Evolutionary conservation across 1,284 basidiomycete species (phyloP).

Genomic region (Coniferiporia weirii): DNA sequence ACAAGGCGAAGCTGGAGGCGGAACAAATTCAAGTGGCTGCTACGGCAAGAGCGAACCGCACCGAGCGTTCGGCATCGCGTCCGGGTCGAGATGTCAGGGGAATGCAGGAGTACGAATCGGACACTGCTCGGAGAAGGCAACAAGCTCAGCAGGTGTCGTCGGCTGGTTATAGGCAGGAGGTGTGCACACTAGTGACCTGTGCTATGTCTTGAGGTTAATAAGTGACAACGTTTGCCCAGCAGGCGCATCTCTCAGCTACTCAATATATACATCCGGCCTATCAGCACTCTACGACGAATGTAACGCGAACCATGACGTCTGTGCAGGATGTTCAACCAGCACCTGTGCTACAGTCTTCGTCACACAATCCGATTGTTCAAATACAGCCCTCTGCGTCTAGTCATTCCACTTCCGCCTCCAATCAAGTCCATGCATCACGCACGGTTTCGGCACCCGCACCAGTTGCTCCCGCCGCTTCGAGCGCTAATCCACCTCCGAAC

Average conservation of each 20-base stretch:
- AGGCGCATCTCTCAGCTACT: not conserved
- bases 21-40: constrained; percentile 8
- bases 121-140: constrained; percentile 1
- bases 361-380: constrained; percentile 9
- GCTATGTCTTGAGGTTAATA: not conserved
- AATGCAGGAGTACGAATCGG: constrained; percentile 11
- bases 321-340: not conserved
- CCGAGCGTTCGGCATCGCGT: not conserved
- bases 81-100: constrained; percentile 5
- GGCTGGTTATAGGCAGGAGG: constrained; percentile 8
- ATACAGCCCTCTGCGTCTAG: constrained; percentile 16
- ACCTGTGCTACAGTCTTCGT: not conserved
- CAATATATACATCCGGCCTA: constrained; percentile 3
- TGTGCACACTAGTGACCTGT: not conserved
- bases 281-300: not conserved
- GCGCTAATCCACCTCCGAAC: not conserved
- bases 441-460: not conserved
- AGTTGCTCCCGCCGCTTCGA: not conserved
- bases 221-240: not conserved
- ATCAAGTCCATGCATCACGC: constrained; percentile 1
- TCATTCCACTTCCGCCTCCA: constrained; percentile 13
- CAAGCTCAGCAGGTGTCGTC: not conserved
- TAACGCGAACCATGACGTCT: not conserved
- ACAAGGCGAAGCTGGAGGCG: constrained; percentile 3
- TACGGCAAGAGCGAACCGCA: not conserved